phyloP scores from a whole-genome alignment of 306 rosid genomes.

The Vigna unguiculata region DNA sequence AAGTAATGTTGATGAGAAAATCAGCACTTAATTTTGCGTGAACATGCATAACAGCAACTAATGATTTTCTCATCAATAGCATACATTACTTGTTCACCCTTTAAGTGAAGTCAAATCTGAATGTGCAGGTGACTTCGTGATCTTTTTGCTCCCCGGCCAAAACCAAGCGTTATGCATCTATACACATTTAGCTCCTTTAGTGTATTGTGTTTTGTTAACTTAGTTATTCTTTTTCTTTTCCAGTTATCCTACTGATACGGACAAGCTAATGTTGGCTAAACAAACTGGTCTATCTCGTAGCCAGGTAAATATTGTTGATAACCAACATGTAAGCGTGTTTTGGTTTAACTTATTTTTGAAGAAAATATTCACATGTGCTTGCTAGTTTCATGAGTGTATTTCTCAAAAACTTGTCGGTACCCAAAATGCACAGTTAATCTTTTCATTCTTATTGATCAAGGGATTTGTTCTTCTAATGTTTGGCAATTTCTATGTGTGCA shows the following conservation, averaged over 20 bases:
- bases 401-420: background rate
- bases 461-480: constrained; percentile 12
- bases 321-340: background rate
- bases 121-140: background rate
- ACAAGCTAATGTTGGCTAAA: constrained; percentile 85
- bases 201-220: constrained; percentile 2
- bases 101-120: background rate
- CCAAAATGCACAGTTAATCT: background rate
- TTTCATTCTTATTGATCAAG: background rate
- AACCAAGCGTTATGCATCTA: background rate
- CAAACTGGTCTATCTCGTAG: constrained; percentile 94
- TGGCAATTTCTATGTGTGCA: constrained; percentile 16
- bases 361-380: background rate
- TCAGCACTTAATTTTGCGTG: background rate
- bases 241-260: constrained; percentile 93
- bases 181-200: background rate
- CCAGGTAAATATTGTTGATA: constrained; percentile 60
- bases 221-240: constrained; percentile 3
- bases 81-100: background rate
- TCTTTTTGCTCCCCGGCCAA: background rate
- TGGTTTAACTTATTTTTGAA: constrained; percentile 7
- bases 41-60: background rate
- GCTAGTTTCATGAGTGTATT: background rate
- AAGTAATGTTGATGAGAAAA: background rate
- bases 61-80: background rate